phyloP scores from a whole-genome alignment of 2,329 filamentous ascomycete species.

The Purpureocillium lavendulum region DNA sequence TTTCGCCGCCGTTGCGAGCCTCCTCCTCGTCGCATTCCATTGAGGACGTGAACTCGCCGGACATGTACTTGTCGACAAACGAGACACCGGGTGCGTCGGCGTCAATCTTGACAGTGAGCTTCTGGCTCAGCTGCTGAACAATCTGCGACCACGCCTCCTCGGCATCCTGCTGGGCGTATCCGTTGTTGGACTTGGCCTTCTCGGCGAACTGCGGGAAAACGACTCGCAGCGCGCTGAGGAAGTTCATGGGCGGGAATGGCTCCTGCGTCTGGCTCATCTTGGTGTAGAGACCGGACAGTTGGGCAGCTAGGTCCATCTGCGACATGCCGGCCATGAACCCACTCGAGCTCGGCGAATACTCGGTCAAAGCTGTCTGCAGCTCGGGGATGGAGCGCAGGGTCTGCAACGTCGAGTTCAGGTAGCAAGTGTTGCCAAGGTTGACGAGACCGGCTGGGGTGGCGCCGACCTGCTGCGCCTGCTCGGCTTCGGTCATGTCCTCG shows the following conservation, averaged over 20 bases:
- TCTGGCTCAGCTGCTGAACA: constrained; percentile 70
- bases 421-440: constrained; percentile 97
- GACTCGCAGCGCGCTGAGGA: constrained; percentile 70
- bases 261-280: constrained; percentile 85
- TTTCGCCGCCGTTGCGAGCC: constrained; percentile 67
- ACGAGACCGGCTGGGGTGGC: constrained; percentile 81
- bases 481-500: constrained; percentile 96
- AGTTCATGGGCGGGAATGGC: constrained; percentile 74
- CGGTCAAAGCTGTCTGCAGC: constrained; percentile 68
- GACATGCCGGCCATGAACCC: constrained; percentile 34
- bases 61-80: constrained; percentile 87
- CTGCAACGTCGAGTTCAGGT: constrained; percentile 96
- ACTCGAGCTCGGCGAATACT: constrained; percentile 33
- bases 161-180: constrained; percentile 95
- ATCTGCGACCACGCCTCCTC: constrained; percentile 99
- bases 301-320: constrained; percentile 63
- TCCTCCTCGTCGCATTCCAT: constrained; percentile 78
- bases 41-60: constrained; percentile 68
- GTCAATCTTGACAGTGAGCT: constrained; percentile 57
- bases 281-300: constrained; percentile 77
- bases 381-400: constrained; percentile 83
- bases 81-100: constrained; percentile 46
- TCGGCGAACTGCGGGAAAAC: constrained; percentile 92
- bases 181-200: constrained; percentile 69
- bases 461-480: constrained; percentile 72